Conservation (phyloP, 2,329 filamentous ascomycete genomes). For the Sclerotinia borealis region DNA sequence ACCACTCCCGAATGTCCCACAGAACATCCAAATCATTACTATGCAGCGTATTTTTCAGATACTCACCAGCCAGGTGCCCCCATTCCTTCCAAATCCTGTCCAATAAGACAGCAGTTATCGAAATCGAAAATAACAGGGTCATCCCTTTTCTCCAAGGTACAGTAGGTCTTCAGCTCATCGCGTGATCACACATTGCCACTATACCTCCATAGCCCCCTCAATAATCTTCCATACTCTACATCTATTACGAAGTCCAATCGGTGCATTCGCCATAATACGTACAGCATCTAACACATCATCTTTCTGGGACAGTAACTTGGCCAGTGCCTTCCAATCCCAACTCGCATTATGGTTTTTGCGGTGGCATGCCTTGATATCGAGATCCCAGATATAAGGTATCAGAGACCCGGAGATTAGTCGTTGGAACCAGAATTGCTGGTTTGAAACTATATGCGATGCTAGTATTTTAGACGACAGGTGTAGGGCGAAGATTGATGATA, state of each 20-base stretch:
- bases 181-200: background rate
- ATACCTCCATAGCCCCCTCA: background rate
- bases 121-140: too few relatives aligned
- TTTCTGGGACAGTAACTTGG: background rate
- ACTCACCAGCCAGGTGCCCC: too few relatives aligned
- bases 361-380: background rate
- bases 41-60: too few relatives aligned
- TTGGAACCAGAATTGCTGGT: background rate
- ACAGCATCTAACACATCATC: background rate
- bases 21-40: too few relatives aligned
- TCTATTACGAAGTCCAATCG: background rate
- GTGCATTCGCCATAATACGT: background rate
- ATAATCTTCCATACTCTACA: conserved; percentile 4
- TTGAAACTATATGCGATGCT: background rate
- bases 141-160: too few relatives aligned
- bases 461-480: background rate
- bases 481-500: background rate
- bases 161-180: background rate
- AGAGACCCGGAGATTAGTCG: background rate
- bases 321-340: background rate
- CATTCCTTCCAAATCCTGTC: too few relatives aligned
- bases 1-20: too few relatives aligned
- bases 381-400: background rate
- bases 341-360: background rate
- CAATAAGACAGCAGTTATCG: too few relatives aligned